A percentile compares a stretch with the other conserved stretches of the same genome.
Evolutionary conservation across 1,284 basidiomycete genomes (phyloP).

Genomic region (Heterobasidion annosum): DNA sequence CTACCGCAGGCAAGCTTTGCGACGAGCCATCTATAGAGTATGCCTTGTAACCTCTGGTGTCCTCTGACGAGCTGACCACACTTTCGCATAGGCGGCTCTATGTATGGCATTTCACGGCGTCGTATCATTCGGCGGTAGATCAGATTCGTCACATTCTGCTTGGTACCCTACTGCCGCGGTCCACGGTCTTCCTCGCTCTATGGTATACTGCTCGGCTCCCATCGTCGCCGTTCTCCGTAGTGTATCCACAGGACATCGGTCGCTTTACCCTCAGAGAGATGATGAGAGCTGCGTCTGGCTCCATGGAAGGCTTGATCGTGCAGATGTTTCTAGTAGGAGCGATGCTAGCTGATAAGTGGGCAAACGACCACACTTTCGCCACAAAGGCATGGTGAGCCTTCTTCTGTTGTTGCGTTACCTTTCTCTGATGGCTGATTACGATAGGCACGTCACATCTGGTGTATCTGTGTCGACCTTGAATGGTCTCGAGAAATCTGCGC

Average conservation of each 20-base stretch:
- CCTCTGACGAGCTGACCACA: background rate
- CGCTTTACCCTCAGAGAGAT: slow-evolving; percentile 8
- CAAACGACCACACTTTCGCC: slow-evolving; percentile 41
- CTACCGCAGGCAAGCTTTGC: slow-evolving; percentile 9
- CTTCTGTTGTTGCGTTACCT: slow-evolving; percentile 3
- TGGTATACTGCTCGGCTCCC: slow-evolving; percentile 34
- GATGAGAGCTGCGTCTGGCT: slow-evolving; percentile 2
- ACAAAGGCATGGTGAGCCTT: slow-evolving; percentile 30
- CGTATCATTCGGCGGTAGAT: slow-evolving; percentile 9
- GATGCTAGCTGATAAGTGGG: slow-evolving; percentile 46
- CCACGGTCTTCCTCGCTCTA: slow-evolving; percentile 33
- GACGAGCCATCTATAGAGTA: slow-evolving; percentile 8
- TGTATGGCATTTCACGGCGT: slow-evolving; percentile 6
- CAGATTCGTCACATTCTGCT: slow-evolving; percentile 11
- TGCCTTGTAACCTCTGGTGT: background rate
- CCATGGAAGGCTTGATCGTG: slow-evolving; percentile 24
- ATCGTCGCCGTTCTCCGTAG: slow-evolving; percentile 7
- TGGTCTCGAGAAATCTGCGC: slow-evolving; percentile 18
- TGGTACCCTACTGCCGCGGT: slow-evolving; percentile 21
- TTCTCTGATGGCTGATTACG: background rate
- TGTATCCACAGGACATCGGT: slow-evolving; percentile 9
- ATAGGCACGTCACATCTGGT: slow-evolving; percentile 19
- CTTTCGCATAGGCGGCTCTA: slow-evolving; percentile 6
- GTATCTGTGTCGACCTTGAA: slow-evolving; percentile 20
- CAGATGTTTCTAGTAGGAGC: slow-evolving; percentile 35